phyloP scores from a whole-genome alignment of 177 flowering plant genomes.

The Vitis hybrid region DNA sequence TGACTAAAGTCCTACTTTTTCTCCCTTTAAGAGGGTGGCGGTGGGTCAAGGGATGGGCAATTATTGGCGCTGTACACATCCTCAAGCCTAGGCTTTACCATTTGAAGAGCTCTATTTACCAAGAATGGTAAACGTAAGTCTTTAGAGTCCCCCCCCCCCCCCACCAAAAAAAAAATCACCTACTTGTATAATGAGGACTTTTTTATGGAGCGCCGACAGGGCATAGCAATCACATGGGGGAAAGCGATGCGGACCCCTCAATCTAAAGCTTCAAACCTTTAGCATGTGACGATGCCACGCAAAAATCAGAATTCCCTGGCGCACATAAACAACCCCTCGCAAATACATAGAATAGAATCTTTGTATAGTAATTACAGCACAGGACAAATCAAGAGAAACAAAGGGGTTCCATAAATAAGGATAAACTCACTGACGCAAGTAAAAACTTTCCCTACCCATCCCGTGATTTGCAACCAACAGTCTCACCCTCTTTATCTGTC shows the following conservation, averaged over 20 bases:
- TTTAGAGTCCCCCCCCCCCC: too few relatives aligned
- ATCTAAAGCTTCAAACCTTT: neutral
- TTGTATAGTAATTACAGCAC: neutral
- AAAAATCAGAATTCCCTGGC: too few relatives aligned
- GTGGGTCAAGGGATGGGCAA: too few relatives aligned
- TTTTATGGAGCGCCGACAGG: too few relatives aligned
- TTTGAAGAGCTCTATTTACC: too few relatives aligned
- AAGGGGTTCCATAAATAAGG: neutral
- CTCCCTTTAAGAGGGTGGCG: too few relatives aligned
- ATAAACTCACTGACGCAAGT: too few relatives aligned
- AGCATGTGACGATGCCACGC: neutral
- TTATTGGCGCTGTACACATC: too few relatives aligned
- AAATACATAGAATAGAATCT: neutral
- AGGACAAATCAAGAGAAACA: neutral
- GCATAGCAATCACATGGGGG: neutral
- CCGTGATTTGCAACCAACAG: constrained; percentile 5
- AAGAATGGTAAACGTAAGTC: too few relatives aligned
- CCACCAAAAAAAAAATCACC: too few relatives aligned
- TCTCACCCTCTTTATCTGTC: neutral
- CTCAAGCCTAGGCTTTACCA: too few relatives aligned
- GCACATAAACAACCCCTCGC: neutral
- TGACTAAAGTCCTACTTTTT: neutral
- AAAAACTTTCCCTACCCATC: neutral
- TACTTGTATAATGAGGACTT: too few relatives aligned
- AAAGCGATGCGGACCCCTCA: neutral